Evolutionary conservation across 1,284 basidiomycete species (phyloP), one percentile per base, ranked within the genome.

Genomic region (Puccinia polysora): DNA sequence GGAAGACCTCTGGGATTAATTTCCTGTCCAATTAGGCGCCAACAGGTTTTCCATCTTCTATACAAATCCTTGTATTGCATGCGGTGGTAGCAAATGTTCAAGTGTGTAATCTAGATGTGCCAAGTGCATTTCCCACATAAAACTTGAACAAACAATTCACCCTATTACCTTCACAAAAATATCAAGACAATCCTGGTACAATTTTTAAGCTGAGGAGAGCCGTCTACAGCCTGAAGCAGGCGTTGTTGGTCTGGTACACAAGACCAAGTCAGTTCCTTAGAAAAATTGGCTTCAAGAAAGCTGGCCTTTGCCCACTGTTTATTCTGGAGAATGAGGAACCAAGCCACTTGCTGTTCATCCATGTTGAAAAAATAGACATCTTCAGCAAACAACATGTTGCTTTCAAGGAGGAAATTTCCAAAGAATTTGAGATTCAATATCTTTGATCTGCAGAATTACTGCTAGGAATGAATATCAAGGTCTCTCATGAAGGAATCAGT

Each of bases 321-420:
- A 34, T 59, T 32, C 38, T 12, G 14, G 2, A 32, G 18, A 36
- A 7, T 5, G 52, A 12, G 4, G 30, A 25, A 28, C 52, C n/a
- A 25, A 32, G 30, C n/a, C 18, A 18, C 3, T 59, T 25, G 56
- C 3, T 59, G 8, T 63, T 20, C 25, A 18, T 45, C 18, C 59
- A 63, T 45, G 59, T 63, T 23, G 59, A 63, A 23, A 40, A 63
- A 4, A 43, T 63, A 8, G 59, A 23, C 38, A 63, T 63, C 4
- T 32, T 63, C 23, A 47, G 59, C 28, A 40, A 43, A 43, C n/a
- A 63, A 43, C 32, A 20, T 45, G 36, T 20, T 5, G 12, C n/a
- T 30, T 63, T 63, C 32, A 25, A 28, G 12, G 3, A 7, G 12
- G 10, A 45, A 30, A 45, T 63, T 12, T 12, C 23, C 4, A 47